phyloP scores from a whole-genome alignment of 148 eudicot species.

The Vaccinium darrowii region DNA sequence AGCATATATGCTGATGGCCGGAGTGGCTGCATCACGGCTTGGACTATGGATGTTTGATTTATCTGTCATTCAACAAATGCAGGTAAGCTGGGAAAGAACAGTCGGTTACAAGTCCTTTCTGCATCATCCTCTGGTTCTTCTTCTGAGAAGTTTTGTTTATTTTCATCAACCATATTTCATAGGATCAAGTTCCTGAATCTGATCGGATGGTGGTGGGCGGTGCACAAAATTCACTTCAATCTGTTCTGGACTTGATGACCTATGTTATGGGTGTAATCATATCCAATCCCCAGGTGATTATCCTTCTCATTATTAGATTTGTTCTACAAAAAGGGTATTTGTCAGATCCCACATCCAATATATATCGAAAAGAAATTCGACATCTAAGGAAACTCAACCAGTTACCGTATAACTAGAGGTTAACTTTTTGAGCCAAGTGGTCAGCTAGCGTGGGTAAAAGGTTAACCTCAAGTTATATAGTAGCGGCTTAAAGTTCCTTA shows the following conservation, averaged over 20 bases:
- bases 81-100: slow-evolving; percentile 36
- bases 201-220: slow-evolving; percentile 90
- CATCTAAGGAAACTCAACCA: too few relatives aligned
- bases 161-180: background rate
- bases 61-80: slow-evolving; percentile 94
- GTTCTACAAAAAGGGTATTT: too few relatives aligned
- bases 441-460: too few relatives aligned
- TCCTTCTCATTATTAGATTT: background rate
- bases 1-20: slow-evolving; percentile 72
- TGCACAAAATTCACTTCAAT: slow-evolving; percentile 90
- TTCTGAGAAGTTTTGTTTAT: background rate
- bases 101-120: background rate
- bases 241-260: slow-evolving; percentile 72
- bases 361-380: too few relatives aligned
- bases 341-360: too few relatives aligned
- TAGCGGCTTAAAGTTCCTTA: too few relatives aligned
- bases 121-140: background rate
- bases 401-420: too few relatives aligned
- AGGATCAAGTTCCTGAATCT: slow-evolving; percentile 81
- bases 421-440: too few relatives aligned
- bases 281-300: slow-evolving; percentile 73
- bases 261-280: slow-evolving; percentile 77
- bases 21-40: slow-evolving; percentile 86
- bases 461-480: too few relatives aligned
- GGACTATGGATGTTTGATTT: slow-evolving; percentile 98